phyloP scores from a whole-genome alignment of 2,329 filamentous ascomycete genomes.

The Plectosphaerella cucumerina region DNA sequence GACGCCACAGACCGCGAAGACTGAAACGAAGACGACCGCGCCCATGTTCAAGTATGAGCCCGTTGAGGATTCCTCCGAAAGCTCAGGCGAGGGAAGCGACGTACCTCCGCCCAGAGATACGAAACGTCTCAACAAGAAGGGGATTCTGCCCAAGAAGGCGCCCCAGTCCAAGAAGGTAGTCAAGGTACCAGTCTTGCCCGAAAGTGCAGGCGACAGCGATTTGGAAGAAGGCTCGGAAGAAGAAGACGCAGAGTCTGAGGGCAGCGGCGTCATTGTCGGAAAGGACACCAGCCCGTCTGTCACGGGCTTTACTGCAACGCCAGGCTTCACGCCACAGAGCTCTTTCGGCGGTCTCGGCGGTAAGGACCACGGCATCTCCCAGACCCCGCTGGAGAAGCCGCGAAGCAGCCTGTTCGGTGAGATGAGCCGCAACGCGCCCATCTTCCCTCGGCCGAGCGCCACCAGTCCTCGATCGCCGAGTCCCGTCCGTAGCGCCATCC shows the following conservation, averaged over 20 bases:
- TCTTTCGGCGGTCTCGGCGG: conserved; percentile 50
- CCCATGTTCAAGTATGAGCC: background rate
- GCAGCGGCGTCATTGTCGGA: conserved; percentile 61
- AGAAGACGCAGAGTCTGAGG: conserved; percentile 47
- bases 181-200: conserved; percentile 8
- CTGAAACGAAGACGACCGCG: background rate
- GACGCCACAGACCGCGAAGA: conserved; percentile 25
- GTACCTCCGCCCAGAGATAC: conserved; percentile 33
- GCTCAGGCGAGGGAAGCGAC: conserved; percentile 23
- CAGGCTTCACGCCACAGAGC: conserved; percentile 52
- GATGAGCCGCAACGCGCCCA: conserved; percentile 42
- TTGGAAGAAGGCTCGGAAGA: conserved; percentile 37
- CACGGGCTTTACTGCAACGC: conserved; percentile 37
- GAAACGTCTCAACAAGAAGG: conserved; percentile 32
- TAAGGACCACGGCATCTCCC: conserved; percentile 42
- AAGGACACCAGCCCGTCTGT: conserved; percentile 56
- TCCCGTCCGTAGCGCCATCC: conserved; percentile 58
- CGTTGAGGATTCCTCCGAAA: conserved; percentile 15
- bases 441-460: conserved; percentile 49
- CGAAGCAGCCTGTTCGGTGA: conserved; percentile 51
- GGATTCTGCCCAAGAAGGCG: conserved; percentile 10
- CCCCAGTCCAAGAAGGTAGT: conserved; percentile 16
- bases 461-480: conserved; percentile 70
- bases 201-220: conserved; percentile 17
- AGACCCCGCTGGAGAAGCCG: conserved; percentile 38